Base-by-base conservation (phyloP, 768 basidiomycete genomes). In the Rhodotorula sphaerocarpa region DNA sequence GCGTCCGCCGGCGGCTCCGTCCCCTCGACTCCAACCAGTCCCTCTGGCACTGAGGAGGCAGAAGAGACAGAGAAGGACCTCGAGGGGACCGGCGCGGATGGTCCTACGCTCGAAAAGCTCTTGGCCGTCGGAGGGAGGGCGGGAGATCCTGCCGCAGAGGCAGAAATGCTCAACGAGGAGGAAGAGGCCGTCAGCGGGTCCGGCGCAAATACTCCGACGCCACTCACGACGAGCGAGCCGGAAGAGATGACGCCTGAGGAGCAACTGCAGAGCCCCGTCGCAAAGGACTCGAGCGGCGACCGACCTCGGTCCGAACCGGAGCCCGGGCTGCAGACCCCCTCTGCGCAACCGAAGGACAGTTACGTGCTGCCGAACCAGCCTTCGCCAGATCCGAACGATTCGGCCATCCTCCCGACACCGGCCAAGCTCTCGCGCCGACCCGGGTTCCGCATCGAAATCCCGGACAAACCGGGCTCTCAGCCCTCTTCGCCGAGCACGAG, bases 101-200 rank as follows among this genome's bases (percentile, higher is more conserved):
- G 48, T 1, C 57, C 55, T 28, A 47, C 61, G 9, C 50, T 59
- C 16, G 65, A 66, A 50, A 14, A 48, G 55, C 39, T 63, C 3
- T 52, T 68, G 42, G 66, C 63, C 23, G 59, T 68, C 3, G 66
- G 66, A 0, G 62, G 62, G 25, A 28, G 62, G 15, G 62, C 57
- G 16, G 62, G 36, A 10, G 55, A 23, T n/a, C 3, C 41, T 34
- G 34, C 36, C 2, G 58, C 63, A 45, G 30, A 30, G 46, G 50
- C 3, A 3, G 66, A 63, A 23, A 31, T 67, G 20, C 10, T 9
- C 9, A 9, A 39, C 36, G 36, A 39, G 16, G 39, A 41, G 15
- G 46, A 54, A 7, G 50, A 57, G 33, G 57, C 59, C 23, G 46
- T 46, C n/a, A 50, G 52, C n/a, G 58, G 39, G 10, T n/a, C n/a